Evolutionary conservation across 805 yeast species (phyloP).

Genomic region (Lipomyces chichibuensis): DNA sequence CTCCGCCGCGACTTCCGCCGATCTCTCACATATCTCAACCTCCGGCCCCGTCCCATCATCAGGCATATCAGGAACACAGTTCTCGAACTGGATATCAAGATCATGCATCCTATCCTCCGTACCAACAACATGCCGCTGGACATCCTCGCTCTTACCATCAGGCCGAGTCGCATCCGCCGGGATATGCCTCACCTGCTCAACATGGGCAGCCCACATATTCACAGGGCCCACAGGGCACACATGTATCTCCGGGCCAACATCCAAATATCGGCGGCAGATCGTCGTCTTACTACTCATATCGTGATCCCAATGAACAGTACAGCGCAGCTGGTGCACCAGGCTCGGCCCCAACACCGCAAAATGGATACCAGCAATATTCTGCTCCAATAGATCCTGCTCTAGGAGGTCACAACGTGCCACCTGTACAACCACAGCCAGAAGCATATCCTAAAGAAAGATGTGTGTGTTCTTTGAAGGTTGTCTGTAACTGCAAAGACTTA

Average conservation of each 20-base stretch:
- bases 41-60: slow-evolving; percentile 7
- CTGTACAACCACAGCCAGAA: slow-evolving; percentile 10
- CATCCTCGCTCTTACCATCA: neutral
- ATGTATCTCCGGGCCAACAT: neutral
- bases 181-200: neutral
- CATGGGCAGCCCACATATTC: neutral
- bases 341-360: neutral
- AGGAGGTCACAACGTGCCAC: slow-evolving; percentile 9
- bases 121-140: slow-evolving; percentile 1
- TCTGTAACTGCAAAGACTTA: neutral
- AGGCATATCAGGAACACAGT: slow-evolving; percentile 6
- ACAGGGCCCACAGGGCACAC: neutral
- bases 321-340: slow-evolving; percentile 8
- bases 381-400: slow-evolving; percentile 24
- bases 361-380: slow-evolving; percentile 16
- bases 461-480: slow-evolving; percentile 4
- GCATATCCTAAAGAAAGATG: slow-evolving; percentile 17
- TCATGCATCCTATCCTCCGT: slow-evolving; percentile 6
- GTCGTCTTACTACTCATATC: slow-evolving; percentile 8
- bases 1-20: slow-evolving; percentile 23
- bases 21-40: slow-evolving; percentile 25
- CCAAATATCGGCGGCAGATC: neutral
- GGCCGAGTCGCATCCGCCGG: slow-evolving; percentile 1
- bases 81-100: slow-evolving; percentile 2
- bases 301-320: slow-evolving; percentile 16